Conservation (phyloP, 2,329 filamentous ascomycete genomes). For the Nakataea oryzae region DNA sequence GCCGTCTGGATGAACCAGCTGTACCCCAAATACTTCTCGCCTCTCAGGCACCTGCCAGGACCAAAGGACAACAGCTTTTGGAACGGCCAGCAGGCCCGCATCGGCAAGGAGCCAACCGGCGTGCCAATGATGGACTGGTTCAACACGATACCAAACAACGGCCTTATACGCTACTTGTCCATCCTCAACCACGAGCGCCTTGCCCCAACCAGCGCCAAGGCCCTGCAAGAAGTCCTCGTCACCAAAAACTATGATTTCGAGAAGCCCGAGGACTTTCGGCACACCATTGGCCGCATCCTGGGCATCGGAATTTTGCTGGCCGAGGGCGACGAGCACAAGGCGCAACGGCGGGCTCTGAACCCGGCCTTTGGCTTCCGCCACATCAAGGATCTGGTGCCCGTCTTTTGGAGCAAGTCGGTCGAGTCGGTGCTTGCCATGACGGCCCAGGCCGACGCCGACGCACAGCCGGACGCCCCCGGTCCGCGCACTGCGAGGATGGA, state of each 20-base stretch:
- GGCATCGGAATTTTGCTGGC: conserved; percentile 67
- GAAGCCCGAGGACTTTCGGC: conserved; percentile 47
- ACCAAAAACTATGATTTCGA: conserved; percentile 60
- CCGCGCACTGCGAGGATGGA: conserved; percentile 36
- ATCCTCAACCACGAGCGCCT: conserved; percentile 53
- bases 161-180: conserved; percentile 56
- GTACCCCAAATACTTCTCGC: conserved; percentile 39
- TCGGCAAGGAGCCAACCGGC: conserved; percentile 28
- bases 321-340: conserved; percentile 84
- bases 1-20: conserved; percentile 31
- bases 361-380: conserved; percentile 82
- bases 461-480: conserved; percentile 1
- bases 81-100: conserved; percentile 34
- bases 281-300: conserved; percentile 50
- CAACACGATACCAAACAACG: conserved; percentile 47
- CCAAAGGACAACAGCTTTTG: conserved; percentile 31
- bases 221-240: conserved; percentile 58
- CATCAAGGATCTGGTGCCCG: conserved; percentile 71
- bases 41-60: conserved; percentile 35
- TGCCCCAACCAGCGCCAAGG: conserved; percentile 51
- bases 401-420: conserved; percentile 70
- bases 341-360: conserved; percentile 67
- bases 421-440: conserved; percentile 58
- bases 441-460: conserved; percentile 26
- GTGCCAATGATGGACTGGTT: conserved; percentile 38